These are phyloP conservation scores for Mimosa bimucronata DNA, from an alignment of 306 rosid genomes.

Conservation along the genomic window DNA sequence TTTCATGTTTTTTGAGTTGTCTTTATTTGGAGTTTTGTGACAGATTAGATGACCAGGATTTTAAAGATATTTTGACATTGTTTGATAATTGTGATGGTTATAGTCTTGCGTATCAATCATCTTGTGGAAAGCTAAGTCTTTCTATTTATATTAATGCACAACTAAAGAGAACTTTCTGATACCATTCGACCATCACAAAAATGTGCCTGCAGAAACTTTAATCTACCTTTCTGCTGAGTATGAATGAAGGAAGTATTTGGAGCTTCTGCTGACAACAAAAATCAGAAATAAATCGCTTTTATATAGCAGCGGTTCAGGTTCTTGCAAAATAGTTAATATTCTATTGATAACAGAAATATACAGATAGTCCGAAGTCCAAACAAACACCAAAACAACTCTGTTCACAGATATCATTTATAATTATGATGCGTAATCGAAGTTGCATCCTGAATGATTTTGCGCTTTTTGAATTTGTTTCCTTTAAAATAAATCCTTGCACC, in stretches of 20 bases:
- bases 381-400: background rate
- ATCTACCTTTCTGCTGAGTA: background rate
- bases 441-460: background rate
- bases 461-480: constrained; percentile 19
- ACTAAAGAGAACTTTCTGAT: background rate
- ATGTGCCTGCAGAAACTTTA: background rate
- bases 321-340: background rate
- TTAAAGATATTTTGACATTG: background rate
- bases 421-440: background rate
- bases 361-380: background rate
- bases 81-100: constrained; percentile 5
- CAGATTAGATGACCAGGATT: constrained; percentile 11
- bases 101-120: constrained; percentile 29
- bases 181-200: background rate
- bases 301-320: background rate
- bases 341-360: background rate
- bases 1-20: constrained; percentile 7
- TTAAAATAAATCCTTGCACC: background rate
- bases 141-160: background rate
- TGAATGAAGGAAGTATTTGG: background rate
- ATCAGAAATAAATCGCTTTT: background rate
- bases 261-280: background rate
- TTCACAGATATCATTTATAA: background rate
- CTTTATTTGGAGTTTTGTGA: background rate
- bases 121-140: background rate